Percentiles rank a stretch among this genome's conserved stretches.
These are phyloP conservation scores for Vigna hirtella DNA, from an alignment of 306 rosid species.

Conservation along the genomic window DNA sequence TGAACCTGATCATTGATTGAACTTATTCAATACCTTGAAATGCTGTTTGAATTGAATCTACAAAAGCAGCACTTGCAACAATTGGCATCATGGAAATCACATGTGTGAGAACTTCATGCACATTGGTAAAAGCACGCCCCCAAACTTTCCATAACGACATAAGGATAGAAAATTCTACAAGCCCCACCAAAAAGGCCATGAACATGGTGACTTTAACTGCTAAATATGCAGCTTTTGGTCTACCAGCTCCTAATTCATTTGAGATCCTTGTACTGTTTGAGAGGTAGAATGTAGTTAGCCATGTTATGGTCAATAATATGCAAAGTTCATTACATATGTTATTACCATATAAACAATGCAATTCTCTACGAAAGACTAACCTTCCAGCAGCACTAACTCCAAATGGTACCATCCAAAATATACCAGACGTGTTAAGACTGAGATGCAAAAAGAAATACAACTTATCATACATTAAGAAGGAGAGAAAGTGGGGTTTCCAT, in stretches of 20 bases:
- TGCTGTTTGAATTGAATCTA: conserved; percentile 55
- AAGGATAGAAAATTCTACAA: conserved; percentile 52
- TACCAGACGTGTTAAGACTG: no score
- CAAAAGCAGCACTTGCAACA: conserved; percentile 33
- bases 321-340: not conserved
- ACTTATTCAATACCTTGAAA: conserved; percentile 50
- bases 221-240: conserved; percentile 64
- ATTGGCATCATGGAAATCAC: conserved; percentile 66
- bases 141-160: conserved; percentile 64
- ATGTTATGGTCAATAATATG: not conserved
- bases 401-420: conserved; percentile 3
- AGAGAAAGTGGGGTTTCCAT: not conserved
- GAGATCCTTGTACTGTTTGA: conserved; percentile 73
- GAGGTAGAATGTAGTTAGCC: not conserved
- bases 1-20: conserved; percentile 6
- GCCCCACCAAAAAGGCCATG: conserved; percentile 52
- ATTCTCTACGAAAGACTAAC: conserved; percentile 50
- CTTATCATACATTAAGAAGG: conserved; percentile 6
- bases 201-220: conserved; percentile 62
- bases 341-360: not conserved
- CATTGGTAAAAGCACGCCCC: conserved; percentile 73
- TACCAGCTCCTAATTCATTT: conserved; percentile 80
- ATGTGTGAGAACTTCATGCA: conserved; percentile 62
- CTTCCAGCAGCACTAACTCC: conserved; percentile 77
- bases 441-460: conserved; percentile 4